Evolutionary conservation across 2,329 filamentous ascomycete genomes (phyloP).

Genomic region (Aspergillus jensenii): DNA sequence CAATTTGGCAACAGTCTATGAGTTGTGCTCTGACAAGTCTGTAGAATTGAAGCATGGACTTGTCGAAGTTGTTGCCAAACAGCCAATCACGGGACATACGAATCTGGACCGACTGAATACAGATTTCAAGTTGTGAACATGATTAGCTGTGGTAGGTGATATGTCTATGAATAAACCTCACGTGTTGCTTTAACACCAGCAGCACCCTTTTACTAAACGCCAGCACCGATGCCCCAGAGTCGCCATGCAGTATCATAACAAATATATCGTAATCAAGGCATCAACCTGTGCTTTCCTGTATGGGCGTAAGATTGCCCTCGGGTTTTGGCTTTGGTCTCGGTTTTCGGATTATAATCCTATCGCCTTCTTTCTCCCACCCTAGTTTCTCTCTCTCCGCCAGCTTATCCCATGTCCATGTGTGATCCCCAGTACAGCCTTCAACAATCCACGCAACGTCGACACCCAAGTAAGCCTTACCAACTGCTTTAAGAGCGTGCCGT

Average conservation of each 20-base stretch:
- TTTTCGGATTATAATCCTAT: conserved; percentile 73
- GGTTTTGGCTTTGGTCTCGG: conserved; percentile 36
- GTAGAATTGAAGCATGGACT: conserved; percentile 68
- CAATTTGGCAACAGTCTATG: conserved; percentile 88
- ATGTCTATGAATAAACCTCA: conserved; percentile 12
- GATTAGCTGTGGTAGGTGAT: background rate
- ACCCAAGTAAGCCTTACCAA: conserved; percentile 76
- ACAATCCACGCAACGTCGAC: conserved; percentile 72
- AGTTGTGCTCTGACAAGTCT: conserved; percentile 80
- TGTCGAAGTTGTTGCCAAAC: conserved; percentile 66
- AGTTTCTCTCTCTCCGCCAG: conserved; percentile 69
- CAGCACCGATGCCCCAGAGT: conserved; percentile 20
- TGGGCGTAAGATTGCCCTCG: conserved; percentile 19
- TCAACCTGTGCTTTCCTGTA: conserved; percentile 15
- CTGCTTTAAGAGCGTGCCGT: conserved; percentile 77
- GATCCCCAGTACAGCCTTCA: conserved; percentile 49
- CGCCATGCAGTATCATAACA: conserved; percentile 11
- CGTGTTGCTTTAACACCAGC: background rate
- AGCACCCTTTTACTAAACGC: conserved; percentile 13
- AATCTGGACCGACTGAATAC: conserved; percentile 71
- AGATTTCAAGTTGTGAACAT: conserved; percentile 70
- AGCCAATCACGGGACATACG: conserved; percentile 52
- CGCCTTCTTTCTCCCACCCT: conserved; percentile 77
- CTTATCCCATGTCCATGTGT: conserved; percentile 64
- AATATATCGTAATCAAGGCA: conserved; percentile 1